Evolutionary conservation across 305 asterid genomes (phyloP).

Genomic region (Solanum hybrid): DNA sequence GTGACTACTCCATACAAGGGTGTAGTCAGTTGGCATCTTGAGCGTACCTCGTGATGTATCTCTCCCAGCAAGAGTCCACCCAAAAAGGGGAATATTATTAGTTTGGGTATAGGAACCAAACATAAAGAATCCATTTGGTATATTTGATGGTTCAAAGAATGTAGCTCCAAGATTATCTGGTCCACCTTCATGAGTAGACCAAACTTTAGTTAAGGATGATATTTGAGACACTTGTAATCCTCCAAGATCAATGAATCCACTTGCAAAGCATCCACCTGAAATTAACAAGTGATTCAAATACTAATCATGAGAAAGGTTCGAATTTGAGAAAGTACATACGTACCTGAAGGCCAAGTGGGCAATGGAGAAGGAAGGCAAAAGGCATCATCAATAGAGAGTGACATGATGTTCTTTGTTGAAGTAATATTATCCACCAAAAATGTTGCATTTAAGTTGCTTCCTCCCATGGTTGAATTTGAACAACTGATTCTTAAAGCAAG

Average conservation of each 20-base stretch:
- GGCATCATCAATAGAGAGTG: conserved; percentile 41
- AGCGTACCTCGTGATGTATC: neutral
- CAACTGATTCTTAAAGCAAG: neutral
- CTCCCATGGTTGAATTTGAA: neutral
- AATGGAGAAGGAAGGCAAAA: conserved; percentile 59
- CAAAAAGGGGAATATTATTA: conserved; percentile 13
- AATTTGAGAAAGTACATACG: conserved; percentile 25
- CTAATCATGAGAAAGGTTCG: neutral
- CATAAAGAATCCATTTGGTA: conserved; percentile 17
- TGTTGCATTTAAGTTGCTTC: neutral
- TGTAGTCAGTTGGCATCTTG: neutral
- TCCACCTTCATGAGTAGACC: conserved; percentile 19
- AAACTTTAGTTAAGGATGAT: conserved; percentile 8
- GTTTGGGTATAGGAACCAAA: conserved; percentile 21
- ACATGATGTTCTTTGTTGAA: neutral
- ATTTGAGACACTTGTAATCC: conserved; percentile 22
- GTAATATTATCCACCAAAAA: neutral
- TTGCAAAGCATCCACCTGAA: conserved; percentile 18
- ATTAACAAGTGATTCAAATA: neutral
- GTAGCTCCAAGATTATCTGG: conserved; percentile 16
- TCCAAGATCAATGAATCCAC: conserved; percentile 20
- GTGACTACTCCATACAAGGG: conserved; percentile 6
- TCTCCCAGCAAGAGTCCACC: conserved; percentile 14
- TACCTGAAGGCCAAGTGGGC: conserved; percentile 50
- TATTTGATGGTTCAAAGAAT: conserved; percentile 14